Percentiles rank a stretch among this genome's conserved stretches.
Conservation (phyloP, 1,139 yeast genomes). For the Saccharomyces hybrid region DNA sequence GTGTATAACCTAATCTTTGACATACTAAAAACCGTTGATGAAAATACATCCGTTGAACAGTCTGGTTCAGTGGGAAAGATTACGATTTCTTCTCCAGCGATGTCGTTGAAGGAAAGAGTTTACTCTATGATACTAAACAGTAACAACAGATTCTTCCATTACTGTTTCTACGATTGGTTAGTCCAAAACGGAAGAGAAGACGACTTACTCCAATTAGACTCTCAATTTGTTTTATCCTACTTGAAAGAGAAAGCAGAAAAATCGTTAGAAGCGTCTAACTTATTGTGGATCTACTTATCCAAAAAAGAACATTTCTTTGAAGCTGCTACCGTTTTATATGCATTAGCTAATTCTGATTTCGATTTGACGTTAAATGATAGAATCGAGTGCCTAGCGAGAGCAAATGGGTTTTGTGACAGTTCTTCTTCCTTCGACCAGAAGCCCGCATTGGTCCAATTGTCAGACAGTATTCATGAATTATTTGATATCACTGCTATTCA, state of each 20-base stretch:
- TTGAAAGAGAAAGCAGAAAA: constrained; percentile 63
- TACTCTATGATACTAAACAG: constrained; percentile 71
- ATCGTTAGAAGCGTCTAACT: constrained; percentile 66
- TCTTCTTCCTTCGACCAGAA: constrained; percentile 70
- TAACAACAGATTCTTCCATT: constrained; percentile 80
- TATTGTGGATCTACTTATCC: constrained; percentile 85
- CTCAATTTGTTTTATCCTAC: constrained; percentile 72
- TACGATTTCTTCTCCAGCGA: constrained; percentile 24
- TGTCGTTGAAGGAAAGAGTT: constrained; percentile 59
- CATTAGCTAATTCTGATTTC: constrained; percentile 68
- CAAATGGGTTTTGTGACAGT: constrained; percentile 87
- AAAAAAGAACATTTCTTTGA: constrained; percentile 69
- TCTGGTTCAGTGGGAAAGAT: not conserved
- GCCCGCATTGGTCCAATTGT: constrained; percentile 65
- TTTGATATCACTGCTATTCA: constrained; percentile 86
- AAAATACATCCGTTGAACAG: constrained; percentile 37
- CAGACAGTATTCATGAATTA: constrained; percentile 65
- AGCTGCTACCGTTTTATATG: constrained; percentile 76
- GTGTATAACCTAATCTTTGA: constrained; percentile 69
- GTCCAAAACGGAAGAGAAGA: constrained; percentile 70
- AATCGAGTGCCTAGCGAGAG: constrained; percentile 83
- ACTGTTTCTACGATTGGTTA: constrained; percentile 89
- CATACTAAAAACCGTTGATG: constrained; percentile 63
- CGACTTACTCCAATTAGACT: constrained; percentile 66
- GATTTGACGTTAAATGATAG: constrained; percentile 61